Base-by-base conservation (phyloP, 1,284 basidiomycete species). In the Agaricales sp. region DNA sequence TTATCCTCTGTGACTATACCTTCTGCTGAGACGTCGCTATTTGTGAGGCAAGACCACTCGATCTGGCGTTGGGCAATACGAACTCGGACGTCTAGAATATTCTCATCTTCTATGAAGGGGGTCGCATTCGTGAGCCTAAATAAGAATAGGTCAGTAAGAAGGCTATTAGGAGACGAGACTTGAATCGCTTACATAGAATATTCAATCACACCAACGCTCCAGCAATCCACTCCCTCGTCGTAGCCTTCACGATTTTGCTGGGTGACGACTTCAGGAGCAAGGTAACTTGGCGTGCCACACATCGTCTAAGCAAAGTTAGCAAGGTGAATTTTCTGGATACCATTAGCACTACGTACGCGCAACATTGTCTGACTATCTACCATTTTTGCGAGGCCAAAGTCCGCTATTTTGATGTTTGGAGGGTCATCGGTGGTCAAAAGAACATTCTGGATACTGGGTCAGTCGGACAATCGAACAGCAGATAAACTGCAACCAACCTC, bases 371-470 rank as follows among this genome's bases (percentile, higher is more conserved):
- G 59, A 54, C 76, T 80, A 55, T 88, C 84, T 39, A 90, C 81
- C 50, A 85, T 81, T 62, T 96, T 96, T 0, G 93, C 92, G 12
- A 96, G 75, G 3, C 93, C 93, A 61, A 95, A 96, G 63, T 95
- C 93, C 1, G 92, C 92, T 21, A 96, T 82, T 60, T 92, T 92
- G 54, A 87, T 77, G 2, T 68, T 61, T 0, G 86, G 85, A 1
- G 83, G 78, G 1, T 70, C 50, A 39, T 82, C 77, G 13, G 60
- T 69, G 0, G 87, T 90, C 20, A 92, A 66, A 2, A 92, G 72
- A 3, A 91, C 75, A 56, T 91, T 91, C 77, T 82, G 50, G 24
- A 46, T 38, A 6, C 47, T 37, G 3, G 45, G 25, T 48, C 38
- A 50, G 52, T 13, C 53, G 48, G 46, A 14, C 47, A 45, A 38